Percentiles rank a stretch among this genome's conserved stretches.
Evolutionary conservation across 345 rosid species (phyloP).

Genomic region (Litchi chinensis): DNA sequence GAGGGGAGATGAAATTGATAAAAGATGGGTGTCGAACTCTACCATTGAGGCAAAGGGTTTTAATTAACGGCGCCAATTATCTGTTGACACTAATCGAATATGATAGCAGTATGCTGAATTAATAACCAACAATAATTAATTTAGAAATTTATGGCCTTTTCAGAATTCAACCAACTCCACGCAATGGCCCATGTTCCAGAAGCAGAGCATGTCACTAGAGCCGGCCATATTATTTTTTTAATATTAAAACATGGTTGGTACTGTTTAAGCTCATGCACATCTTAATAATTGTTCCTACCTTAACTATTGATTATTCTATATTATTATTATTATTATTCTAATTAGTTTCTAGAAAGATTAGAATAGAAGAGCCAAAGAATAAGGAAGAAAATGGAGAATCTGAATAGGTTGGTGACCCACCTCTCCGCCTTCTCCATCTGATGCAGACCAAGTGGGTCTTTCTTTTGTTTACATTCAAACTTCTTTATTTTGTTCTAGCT

Average conservation of each 20-base stretch:
- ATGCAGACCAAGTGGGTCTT: not conserved
- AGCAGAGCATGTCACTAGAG: slow-evolving; percentile 14
- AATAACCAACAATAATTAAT: not conserved
- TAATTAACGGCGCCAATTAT: too few species aligned
- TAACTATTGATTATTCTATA: not conserved
- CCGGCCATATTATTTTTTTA: slow-evolving; percentile 18
- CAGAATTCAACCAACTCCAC: slow-evolving; percentile 23
- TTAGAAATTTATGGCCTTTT: slow-evolving; percentile 3
- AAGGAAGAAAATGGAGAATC: slow-evolving; percentile 15
- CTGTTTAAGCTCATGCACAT: not conserved
- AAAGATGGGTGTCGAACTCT: too few species aligned
- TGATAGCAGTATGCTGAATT: not conserved
- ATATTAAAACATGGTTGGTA: not conserved
- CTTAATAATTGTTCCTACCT: not conserved
- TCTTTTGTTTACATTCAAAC: not conserved
- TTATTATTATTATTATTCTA: not conserved
- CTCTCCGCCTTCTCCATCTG: not conserved
- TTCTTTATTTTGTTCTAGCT: not conserved
- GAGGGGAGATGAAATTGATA: too few species aligned
- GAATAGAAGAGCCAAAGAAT: too few species aligned
- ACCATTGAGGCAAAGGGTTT: too few species aligned
- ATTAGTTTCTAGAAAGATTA: slow-evolving; percentile 25
- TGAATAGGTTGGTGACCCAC: slow-evolving; percentile 25
- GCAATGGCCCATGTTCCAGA: not conserved
- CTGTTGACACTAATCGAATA: too few species aligned